These are phyloP conservation scores for Phylloporus sp. DNA, from an alignment of 768 basidiomycete genomes.

Conservation along the genomic window DNA sequence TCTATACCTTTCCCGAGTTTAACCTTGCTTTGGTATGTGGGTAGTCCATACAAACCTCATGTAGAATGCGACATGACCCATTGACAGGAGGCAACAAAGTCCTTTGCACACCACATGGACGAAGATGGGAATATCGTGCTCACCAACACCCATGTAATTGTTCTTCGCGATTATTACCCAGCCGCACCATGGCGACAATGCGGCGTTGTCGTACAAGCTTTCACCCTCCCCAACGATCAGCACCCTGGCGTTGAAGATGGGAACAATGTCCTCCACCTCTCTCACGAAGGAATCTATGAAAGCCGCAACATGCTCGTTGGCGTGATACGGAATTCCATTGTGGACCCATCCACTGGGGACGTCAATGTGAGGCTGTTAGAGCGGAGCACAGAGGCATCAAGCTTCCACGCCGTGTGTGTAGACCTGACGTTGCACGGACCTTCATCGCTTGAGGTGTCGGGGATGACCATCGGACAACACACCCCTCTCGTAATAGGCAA, in stretches of 20 bases:
- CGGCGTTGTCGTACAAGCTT: background rate
- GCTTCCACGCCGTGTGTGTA: background rate
- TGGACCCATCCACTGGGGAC: background rate
- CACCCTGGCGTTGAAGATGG: background rate
- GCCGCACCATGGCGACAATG: too few relatives aligned
- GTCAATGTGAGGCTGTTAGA: background rate
- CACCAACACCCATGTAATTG: background rate
- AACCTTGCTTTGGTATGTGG: background rate
- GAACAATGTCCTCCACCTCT: background rate
- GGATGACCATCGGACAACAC: background rate
- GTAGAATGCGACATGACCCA: too few relatives aligned
- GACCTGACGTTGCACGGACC: background rate
- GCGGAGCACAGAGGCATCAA: background rate
- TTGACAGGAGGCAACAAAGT: too few relatives aligned
- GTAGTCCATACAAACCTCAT: background rate
- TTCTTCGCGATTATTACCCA: too few relatives aligned
- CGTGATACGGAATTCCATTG: background rate
- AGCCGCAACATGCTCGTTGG: rapidly evolving
- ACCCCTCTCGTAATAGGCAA: background rate
- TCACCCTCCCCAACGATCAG: background rate
- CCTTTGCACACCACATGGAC: too few relatives aligned
- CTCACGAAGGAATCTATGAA: background rate
- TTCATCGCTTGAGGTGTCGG: background rate
- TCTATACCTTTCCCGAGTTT: background rate
- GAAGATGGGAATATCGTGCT: background rate